These are phyloP conservation scores for Casuarina cunninghamiana DNA, from an alignment of 306 rosid species.

Conservation along the genomic window DNA sequence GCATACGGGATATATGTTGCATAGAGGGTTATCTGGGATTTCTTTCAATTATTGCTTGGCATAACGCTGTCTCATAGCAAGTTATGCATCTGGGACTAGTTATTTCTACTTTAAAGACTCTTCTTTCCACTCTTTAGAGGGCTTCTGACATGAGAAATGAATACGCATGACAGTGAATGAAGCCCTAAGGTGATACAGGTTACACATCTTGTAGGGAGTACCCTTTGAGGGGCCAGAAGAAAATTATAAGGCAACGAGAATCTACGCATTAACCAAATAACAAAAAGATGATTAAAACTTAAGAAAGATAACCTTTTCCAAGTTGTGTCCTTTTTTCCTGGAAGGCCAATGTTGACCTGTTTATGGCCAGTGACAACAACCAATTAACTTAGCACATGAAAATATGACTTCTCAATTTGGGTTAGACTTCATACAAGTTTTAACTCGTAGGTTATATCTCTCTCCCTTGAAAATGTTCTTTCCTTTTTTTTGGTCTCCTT, in stretches of 20 bases:
- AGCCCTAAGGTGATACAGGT: not conserved
- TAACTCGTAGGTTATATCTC: not conserved
- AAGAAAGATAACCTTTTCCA: not conserved
- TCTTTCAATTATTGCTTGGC: not conserved
- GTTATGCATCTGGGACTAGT: constrained; percentile 1
- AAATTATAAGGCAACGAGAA: not conserved
- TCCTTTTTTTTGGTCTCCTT: not conserved
- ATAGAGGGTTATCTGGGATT: not conserved
- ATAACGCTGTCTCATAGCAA: not conserved
- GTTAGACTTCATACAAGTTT: not conserved
- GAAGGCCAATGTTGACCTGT: not conserved
- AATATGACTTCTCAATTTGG: not conserved
- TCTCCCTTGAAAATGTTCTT: not conserved
- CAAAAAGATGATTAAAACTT: not conserved
- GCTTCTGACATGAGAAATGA: not conserved
- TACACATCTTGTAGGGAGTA: not conserved
- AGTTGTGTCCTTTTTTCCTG: not conserved
- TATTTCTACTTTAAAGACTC: not conserved
- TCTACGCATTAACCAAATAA: not conserved
- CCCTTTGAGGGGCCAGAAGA: not conserved
- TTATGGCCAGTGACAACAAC: not conserved
- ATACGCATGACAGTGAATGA: not conserved
- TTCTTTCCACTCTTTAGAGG: not conserved
- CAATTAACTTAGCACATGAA: not conserved
- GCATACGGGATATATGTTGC: not conserved